These are phyloP conservation scores for Lipomyces yamadae DNA, from an alignment of 805 yeast genomes.

Conservation along the genomic window DNA sequence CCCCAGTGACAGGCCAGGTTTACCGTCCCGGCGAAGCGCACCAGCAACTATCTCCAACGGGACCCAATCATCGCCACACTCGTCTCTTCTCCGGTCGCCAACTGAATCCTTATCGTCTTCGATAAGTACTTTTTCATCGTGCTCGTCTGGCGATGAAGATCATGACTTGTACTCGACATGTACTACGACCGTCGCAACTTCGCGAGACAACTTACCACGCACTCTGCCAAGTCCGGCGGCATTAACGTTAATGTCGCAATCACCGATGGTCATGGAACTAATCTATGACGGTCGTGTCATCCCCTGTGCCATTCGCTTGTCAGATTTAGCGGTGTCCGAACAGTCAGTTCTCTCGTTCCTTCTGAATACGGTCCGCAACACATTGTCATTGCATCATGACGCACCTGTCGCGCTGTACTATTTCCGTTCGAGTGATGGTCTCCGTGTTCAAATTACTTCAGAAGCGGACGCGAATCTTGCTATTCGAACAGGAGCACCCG, in stretches of 20 bases:
- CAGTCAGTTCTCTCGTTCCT: constrained; percentile 24
- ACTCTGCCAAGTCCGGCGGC: constrained; percentile 16
- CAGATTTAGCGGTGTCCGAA: constrained; percentile 11
- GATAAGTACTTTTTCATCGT: background rate
- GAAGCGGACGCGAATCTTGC: constrained; percentile 25
- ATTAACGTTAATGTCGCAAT: background rate
- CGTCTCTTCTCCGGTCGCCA: background rate
- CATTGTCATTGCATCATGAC: constrained; percentile 20
- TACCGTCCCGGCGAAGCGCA: background rate
- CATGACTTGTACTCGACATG: constrained; percentile 10
- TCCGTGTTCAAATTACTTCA: constrained; percentile 23
- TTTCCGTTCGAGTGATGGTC: constrained; percentile 8
- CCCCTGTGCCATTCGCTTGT: constrained; percentile 13
- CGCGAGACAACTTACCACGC: constrained; percentile 11
- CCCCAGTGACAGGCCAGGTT: constrained; percentile 7
- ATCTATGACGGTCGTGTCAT: background rate
- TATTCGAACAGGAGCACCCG: constrained; percentile 7
- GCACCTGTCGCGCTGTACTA: constrained; percentile 25
- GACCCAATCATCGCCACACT: background rate
- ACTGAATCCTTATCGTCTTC: constrained; percentile 13
- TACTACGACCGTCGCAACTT: background rate
- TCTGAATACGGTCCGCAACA: constrained; percentile 20
- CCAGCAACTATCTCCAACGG: background rate
- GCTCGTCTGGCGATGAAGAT: constrained; percentile 1
- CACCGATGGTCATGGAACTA: constrained; percentile 9